These are phyloP conservation scores for Fraxinus latifolia DNA, from an alignment of 305 asterid genomes.

Conservation along the genomic window DNA sequence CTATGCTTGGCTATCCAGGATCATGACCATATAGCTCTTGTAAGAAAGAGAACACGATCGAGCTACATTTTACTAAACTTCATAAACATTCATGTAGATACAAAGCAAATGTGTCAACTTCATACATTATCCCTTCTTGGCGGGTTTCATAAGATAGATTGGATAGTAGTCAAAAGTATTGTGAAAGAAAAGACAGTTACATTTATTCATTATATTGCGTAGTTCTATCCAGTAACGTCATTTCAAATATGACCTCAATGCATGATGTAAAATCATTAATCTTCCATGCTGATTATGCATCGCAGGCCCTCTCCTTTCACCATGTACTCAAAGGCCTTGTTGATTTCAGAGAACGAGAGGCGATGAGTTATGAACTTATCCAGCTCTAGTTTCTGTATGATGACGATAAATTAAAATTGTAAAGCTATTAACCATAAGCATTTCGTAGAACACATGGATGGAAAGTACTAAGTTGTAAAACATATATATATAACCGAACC, in stretches of 20 bases:
- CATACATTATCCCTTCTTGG: neutral
- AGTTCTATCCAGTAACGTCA: neutral
- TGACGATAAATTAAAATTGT: neutral
- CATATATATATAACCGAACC: constrained; percentile 19
- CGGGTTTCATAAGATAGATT: neutral
- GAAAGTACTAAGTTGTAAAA: neutral
- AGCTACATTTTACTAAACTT: neutral
- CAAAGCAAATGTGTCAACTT: neutral
- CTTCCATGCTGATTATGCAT: constrained; percentile 34
- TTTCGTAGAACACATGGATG: neutral
- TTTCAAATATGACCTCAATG: neutral
- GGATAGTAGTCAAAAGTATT: neutral
- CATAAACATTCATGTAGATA: neutral
- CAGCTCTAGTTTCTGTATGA: constrained; percentile 26
- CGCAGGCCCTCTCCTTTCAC: constrained; percentile 36
- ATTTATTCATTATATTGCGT: neutral
- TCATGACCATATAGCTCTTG: neutral
- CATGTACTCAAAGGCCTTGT: constrained; percentile 35
- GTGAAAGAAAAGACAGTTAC: neutral
- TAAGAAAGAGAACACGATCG: neutral
- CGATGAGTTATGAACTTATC: constrained; percentile 34
- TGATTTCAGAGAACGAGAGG: constrained; percentile 30
- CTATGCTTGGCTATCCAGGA: neutral
- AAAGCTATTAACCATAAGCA: neutral
- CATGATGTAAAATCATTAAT: neutral